A percentile compares a stretch with the other conserved stretches of the same genome.
Conservation (phyloP, 2,329 filamentous ascomycete genomes). For the Trichothecium roseum region DNA sequence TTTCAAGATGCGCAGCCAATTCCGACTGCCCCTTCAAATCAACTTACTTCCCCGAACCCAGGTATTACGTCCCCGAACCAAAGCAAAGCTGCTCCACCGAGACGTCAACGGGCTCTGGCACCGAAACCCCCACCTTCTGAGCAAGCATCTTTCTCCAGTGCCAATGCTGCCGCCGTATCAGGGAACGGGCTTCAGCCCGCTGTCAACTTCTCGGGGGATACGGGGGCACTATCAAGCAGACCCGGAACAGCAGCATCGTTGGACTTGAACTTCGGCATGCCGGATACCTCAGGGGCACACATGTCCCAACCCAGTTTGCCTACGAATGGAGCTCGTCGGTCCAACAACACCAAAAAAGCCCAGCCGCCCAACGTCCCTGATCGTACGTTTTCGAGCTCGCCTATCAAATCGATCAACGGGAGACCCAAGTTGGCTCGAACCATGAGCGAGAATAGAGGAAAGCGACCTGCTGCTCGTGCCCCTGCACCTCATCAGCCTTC, state of each 20-base stretch:
- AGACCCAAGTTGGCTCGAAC: conserved; percentile 42
- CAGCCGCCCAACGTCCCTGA: conserved; percentile 23
- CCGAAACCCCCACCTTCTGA: conserved; percentile 34
- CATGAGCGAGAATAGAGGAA: conserved; percentile 41
- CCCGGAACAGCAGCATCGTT: conserved; percentile 34
- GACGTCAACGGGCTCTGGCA: conserved; percentile 30
- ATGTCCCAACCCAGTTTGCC: no score
- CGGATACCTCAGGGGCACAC: conserved; percentile 11
- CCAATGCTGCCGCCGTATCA: conserved; percentile 16
- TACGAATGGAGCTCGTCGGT: no score
- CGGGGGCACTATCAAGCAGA: conserved; percentile 46
- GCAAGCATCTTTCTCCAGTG: conserved; percentile 6
- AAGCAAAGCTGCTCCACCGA: conserved; percentile 6
- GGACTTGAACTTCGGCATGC: conserved; percentile 25
- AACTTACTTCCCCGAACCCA: not conserved
- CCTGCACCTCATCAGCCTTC: conserved; percentile 38
- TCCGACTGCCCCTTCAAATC: conserved; percentile 1
- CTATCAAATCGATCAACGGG: conserved; percentile 33
- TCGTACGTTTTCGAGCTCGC: conserved; percentile 34
- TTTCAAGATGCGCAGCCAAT: conserved; percentile 35
- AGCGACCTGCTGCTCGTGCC: conserved; percentile 27
- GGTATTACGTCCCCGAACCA: not conserved
- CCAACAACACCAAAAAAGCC: no score
- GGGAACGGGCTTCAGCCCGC: conserved; percentile 27
- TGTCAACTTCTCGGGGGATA: conserved; percentile 31